Evolutionary conservation across 441 rosid species (phyloP).

Genomic region (Gossypium trilobum): DNA sequence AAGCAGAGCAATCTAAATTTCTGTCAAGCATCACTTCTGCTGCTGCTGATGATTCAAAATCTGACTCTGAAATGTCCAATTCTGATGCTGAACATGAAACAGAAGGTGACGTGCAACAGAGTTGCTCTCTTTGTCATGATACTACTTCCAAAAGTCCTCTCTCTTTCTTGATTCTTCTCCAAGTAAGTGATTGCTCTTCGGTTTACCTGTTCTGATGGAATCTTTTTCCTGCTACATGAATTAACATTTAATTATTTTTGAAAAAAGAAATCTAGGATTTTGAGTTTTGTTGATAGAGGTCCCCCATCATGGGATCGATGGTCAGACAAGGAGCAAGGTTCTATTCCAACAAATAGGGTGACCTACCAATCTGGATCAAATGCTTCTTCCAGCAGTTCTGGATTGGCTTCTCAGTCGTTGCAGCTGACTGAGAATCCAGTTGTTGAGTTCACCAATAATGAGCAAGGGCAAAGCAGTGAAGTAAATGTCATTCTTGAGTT

Average conservation of each 20-base stretch:
- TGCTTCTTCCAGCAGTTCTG: slow-evolving; percentile 28
- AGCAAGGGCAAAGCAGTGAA: slow-evolving; percentile 38
- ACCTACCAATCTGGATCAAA: slow-evolving; percentile 27
- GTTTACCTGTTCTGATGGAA: slow-evolving; percentile 10
- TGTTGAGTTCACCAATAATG: slow-evolving; percentile 38
- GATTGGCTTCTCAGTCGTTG: slow-evolving; percentile 32
- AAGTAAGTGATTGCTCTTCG: slow-evolving; percentile 40
- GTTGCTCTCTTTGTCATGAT: slow-evolving; percentile 92
- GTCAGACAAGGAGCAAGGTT: slow-evolving; percentile 30
- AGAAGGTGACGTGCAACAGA: slow-evolving; percentile 42
- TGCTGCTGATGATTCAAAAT: slow-evolving; percentile 36
- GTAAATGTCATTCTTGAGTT: slow-evolving; percentile 46
- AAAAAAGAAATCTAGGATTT: slow-evolving; percentile 79
- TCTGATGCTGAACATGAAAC: slow-evolving; percentile 34
- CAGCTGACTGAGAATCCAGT: slow-evolving; percentile 44
- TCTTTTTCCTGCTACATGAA: neutral
- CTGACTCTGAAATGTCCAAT: slow-evolving; percentile 39
- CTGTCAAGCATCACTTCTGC: slow-evolving; percentile 51
- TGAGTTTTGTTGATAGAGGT: slow-evolving; percentile 73
- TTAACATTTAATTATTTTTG: slow-evolving; percentile 21
- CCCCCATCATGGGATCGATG: slow-evolving; percentile 64
- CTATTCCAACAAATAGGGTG: slow-evolving; percentile 25
- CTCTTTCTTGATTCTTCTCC: slow-evolving; percentile 44
- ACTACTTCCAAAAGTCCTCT: slow-evolving; percentile 38
- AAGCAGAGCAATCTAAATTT: slow-evolving; percentile 89